Percentiles rank a stretch among this genome's conserved stretches.
These are phyloP conservation scores for Cotoneaster glaucophyllus DNA, from an alignment of 306 rosid genomes.

Conservation along the genomic window DNA sequence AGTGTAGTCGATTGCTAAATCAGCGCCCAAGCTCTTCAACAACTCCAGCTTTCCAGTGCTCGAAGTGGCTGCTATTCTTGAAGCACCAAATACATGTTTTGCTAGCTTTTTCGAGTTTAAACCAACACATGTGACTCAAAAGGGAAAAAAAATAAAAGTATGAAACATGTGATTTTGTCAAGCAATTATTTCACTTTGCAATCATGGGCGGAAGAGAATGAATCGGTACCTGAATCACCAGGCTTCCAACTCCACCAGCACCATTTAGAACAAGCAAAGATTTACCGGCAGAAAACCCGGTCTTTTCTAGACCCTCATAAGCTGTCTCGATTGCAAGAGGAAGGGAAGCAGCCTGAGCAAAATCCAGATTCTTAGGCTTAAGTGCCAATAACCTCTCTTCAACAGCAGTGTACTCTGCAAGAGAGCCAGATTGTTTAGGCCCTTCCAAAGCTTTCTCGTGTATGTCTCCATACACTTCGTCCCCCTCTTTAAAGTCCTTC, in stretches of 20 bases:
- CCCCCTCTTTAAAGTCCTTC: slow-evolving; percentile 72
- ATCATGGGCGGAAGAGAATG: background rate
- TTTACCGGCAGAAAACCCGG: slow-evolving; percentile 78
- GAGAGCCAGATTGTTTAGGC: slow-evolving; percentile 79
- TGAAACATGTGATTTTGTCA: background rate
- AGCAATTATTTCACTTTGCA: background rate
- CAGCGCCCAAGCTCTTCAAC: slow-evolving; percentile 80
- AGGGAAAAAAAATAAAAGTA: background rate
- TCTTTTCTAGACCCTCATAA: slow-evolving; percentile 71
- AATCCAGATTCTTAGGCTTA: slow-evolving; percentile 72
- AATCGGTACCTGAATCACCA: slow-evolving; percentile 75
- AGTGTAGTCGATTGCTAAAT: slow-evolving; percentile 83
- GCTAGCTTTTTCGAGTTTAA: slow-evolving; percentile 49
- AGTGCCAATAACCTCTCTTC: slow-evolving; percentile 74
- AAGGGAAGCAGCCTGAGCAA: slow-evolving; percentile 72
- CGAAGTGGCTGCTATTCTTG: slow-evolving; percentile 81
- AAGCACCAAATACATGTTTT: slow-evolving; percentile 89
- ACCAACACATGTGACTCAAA: background rate
- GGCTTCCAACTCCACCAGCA: slow-evolving; percentile 94
- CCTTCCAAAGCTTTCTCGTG: slow-evolving; percentile 83
- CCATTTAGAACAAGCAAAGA: slow-evolving; percentile 87
- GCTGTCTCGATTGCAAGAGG: slow-evolving; percentile 96
- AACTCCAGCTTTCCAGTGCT: slow-evolving; percentile 74
- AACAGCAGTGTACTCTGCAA: slow-evolving; percentile 90
- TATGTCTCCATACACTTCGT: slow-evolving; percentile 83